Evolutionary conservation across 2,329 filamentous ascomycete genomes (phyloP).

Genomic region (Plenodomus biglobosus): DNA sequence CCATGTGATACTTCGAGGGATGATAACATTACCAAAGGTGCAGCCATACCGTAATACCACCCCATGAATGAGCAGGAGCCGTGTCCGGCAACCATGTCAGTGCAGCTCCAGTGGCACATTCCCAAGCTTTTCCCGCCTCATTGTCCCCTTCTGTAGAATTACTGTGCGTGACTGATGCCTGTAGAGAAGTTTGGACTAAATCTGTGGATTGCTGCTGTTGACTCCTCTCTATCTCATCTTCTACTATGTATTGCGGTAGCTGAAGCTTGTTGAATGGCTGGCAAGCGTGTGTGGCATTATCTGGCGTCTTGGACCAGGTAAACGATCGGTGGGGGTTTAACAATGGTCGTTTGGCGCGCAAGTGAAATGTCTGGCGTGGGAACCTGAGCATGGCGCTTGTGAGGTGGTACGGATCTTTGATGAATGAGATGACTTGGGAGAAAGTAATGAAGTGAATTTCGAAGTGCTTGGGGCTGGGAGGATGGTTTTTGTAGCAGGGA

Average conservation of each 20-base stretch:
- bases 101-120: neutral
- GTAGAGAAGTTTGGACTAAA: neutral
- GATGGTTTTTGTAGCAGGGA: neutral
- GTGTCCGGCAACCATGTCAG: neutral
- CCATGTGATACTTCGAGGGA: neutral
- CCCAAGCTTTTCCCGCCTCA: neutral
- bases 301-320: neutral
- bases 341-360: neutral
- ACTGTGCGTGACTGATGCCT: neutral
- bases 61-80: neutral
- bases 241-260: neutral
- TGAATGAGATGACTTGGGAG: too few species aligned
- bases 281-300: neutral
- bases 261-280: constrained; percentile 3
- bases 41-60: constrained; percentile 19
- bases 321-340: neutral
- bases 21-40: constrained; percentile 17
- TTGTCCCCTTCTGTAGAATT: neutral
- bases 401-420: too few species aligned
- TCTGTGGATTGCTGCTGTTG: neutral
- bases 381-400: constrained; percentile 2
- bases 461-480: neutral
- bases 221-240: neutral
- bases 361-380: neutral
- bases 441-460: too few species aligned